phyloP scores from a whole-genome alignment of 345 rosid genomes.

The sweet orange (Citrus sinensis) region DVS_A1.0 CM039163.1:1761501-1762000 shows the following conservation, averaged over 20 bases:
- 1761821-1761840: background rate
- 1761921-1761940: constrained; percentile 66
- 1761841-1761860: background rate
- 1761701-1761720: constrained; percentile 78
- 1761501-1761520: too few relatives aligned
- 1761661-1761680: constrained; percentile 76
- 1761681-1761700: constrained; percentile 76
- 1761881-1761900: constrained; percentile 70
- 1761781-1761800: background rate
- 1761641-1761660: constrained; percentile 13
- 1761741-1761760: constrained; percentile 23
- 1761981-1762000: constrained; percentile 85
- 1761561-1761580: background rate
- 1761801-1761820: background rate
- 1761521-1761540: too few relatives aligned
- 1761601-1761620: background rate
- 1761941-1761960: constrained; percentile 77
- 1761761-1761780: constrained; percentile 8
- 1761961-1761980: constrained; percentile 79
- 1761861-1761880: constrained; percentile 72
- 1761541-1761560: background rate
- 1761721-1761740: constrained; percentile 91
- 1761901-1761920: constrained; percentile 78
- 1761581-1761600: background rate
- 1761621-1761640: background rate